Percentiles rank a stretch among this genome's conserved stretches.
Evolutionary conservation across 805 yeast genomes (phyloP).

Genomic region (Saccharomycopsis lassenensis): DNA sequence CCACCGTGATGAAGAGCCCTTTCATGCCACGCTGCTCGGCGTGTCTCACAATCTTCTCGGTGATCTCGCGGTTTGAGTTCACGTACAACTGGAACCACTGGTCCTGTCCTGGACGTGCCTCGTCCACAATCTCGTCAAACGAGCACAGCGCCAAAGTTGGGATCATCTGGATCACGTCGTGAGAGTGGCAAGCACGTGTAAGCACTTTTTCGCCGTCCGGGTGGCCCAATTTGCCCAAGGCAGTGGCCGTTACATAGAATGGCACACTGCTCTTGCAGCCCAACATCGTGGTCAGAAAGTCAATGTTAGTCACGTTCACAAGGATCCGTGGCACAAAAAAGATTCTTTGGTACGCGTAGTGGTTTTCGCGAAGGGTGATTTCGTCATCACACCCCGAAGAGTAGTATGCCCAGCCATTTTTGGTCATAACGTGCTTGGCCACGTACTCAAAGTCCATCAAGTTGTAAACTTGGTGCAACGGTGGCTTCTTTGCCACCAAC

Average conservation of each 20-base stretch:
- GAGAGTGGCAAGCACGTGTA: constrained; percentile 70
- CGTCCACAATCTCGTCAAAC: constrained; percentile 72
- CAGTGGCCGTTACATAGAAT: constrained; percentile 86
- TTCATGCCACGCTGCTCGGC: constrained; percentile 68
- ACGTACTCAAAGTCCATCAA: constrained; percentile 79
- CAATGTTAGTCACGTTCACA: constrained; percentile 64
- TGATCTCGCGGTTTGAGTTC: constrained; percentile 59
- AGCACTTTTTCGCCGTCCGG: constrained; percentile 86
- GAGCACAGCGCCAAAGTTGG: constrained; percentile 87
- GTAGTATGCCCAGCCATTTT: constrained; percentile 86
- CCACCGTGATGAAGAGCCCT: constrained; percentile 82
- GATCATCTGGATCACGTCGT: constrained; percentile 75
- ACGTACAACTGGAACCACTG: constrained; percentile 87
- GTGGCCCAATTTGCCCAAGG: constrained; percentile 83
- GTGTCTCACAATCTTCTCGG: constrained; percentile 50
- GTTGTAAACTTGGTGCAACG: constrained; percentile 58
- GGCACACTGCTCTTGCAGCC: constrained; percentile 67
- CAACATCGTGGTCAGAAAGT: constrained; percentile 35
- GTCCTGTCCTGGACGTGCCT: constrained; percentile 60
- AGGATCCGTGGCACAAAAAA: constrained; percentile 79
- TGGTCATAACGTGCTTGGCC: constrained; percentile 68
- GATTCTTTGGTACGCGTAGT: constrained; percentile 75
- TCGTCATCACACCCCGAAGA: constrained; percentile 92
- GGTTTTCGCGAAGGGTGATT: constrained; percentile 81
- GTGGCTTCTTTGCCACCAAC: constrained; percentile 47